phyloP scores from a whole-genome alignment of 2,329 filamentous ascomycete species.

The Talaromyces funiculosus region DNA sequence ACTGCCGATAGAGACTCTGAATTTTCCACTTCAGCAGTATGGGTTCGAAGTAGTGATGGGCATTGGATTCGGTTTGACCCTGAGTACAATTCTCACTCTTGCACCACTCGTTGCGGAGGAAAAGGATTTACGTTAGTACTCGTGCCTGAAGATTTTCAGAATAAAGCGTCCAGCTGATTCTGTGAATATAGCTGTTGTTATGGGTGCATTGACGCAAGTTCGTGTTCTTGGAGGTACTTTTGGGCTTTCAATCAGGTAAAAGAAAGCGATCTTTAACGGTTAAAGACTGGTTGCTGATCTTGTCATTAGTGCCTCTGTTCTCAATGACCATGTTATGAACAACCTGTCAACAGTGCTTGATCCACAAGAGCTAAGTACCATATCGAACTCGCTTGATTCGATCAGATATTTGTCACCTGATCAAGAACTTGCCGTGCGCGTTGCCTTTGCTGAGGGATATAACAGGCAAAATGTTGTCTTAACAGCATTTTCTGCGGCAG shows the following conservation, averaged over 20 bases:
- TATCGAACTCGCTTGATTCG: slow-evolving; percentile 1
- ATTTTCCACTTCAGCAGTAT: slow-evolving; percentile 22
- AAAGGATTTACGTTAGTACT: slow-evolving; percentile 24
- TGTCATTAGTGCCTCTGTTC: background rate
- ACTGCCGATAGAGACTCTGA: slow-evolving; percentile 16
- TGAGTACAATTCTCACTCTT: slow-evolving; percentile 28
- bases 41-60: slow-evolving; percentile 35
- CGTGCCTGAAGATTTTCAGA: background rate
- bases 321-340: slow-evolving; percentile 1
- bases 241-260: slow-evolving; percentile 30
- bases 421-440: background rate
- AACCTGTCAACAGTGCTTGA: background rate
- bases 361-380: background rate
- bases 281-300: no score
- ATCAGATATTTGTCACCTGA: background rate
- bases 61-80: slow-evolving; percentile 32
- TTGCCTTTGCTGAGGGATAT: slow-evolving; percentile 13
- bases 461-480: slow-evolving; percentile 13
- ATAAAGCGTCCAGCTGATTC: background rate
- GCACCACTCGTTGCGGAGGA: slow-evolving; percentile 27
- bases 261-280: no score
- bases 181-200: slow-evolving; percentile 26
- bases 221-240: slow-evolving; percentile 35
- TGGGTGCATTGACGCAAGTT: slow-evolving; percentile 36
- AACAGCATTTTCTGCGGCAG: slow-evolving; percentile 10